Base-by-base conservation (phyloP, 441 rosid species). In the Brassica hybrid region DNA sequence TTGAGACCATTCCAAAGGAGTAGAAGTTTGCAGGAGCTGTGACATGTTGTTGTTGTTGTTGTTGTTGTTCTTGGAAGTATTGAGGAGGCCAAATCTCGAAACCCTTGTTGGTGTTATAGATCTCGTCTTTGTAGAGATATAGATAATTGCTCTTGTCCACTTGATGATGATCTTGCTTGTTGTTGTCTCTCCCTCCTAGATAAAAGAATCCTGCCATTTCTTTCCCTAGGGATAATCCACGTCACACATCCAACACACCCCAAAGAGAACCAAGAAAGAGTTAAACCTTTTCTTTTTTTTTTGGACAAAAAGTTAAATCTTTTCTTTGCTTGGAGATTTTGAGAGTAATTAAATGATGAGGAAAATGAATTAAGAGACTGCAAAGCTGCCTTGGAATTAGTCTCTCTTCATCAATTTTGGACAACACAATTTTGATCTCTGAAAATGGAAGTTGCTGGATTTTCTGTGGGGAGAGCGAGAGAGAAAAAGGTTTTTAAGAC, bases 51-150 rank as follows among this genome's bases (percentile, higher is more conserved):
- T 73, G 72, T 12, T 63, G 89, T 21, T 73, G 14, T 0, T 52
- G 84, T 41, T 41, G 38, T 87, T 63, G 89, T 32, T 84, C 85
- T 57, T 84, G 94, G 30, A 81, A 86, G 67, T 86, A 81, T 60
- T 84, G 84, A 38, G 89, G 90, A 2, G 94, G 97, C 97, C 97
- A 93, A 88, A 93, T 78, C 87, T 91, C 95, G 60, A 91, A 91
- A 27, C 93, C 90, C 36, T 80, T 83, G 77, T 82, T 83, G 80
- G 72, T 83, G 84, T 88, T 86, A 93, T 88, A 91, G 91, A 89
- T 93, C 43, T 86, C 94, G 90, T 84, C 85, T 80, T 91, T 81
- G 81, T 81, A 86, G 67, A 88, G 81, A 57, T 85, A 84, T n/a
- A 88, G 76, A 71, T 77, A 71, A 41, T 54, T 76, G 58, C 69